Percentiles rank a stretch among this genome's conserved stretches.
Conservation (phyloP, 208 protist species). For the Phytomonas sp. region DNA sequence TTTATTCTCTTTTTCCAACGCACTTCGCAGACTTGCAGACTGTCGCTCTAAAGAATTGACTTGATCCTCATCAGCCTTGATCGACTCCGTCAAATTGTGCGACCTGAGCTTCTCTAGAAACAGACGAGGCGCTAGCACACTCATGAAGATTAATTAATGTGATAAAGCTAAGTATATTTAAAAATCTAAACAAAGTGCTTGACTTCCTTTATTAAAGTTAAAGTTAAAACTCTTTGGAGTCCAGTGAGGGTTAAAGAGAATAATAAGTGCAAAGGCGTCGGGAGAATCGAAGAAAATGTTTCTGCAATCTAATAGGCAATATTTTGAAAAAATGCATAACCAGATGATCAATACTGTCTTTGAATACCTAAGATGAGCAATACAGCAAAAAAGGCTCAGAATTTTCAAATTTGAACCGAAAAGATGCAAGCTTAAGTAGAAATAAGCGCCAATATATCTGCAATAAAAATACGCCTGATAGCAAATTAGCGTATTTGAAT, state of each 20-base stretch:
- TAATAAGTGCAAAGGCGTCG: background rate
- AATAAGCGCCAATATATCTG: no score
- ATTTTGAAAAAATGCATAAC: no score
- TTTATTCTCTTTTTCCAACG: constrained; percentile 23
- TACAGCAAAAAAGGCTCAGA: no score
- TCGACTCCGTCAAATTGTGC: background rate
- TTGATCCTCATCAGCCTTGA: background rate
- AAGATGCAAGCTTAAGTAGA: no score
- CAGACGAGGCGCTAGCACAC: background rate
- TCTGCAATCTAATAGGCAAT: background rate
- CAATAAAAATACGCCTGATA: no score
- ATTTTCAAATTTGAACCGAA: no score
- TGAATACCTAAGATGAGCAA: background rate
- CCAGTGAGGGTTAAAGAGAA: background rate
- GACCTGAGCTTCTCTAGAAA: background rate
- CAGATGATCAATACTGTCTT: background rate
- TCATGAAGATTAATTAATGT: background rate
- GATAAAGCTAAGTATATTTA: background rate
- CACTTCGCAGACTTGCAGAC: background rate
- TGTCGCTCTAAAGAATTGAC: background rate
- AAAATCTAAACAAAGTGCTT: background rate
- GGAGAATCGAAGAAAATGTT: background rate
- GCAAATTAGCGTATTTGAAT: no score
- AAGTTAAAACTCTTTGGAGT: background rate
- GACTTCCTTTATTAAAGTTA: background rate